Percentiles rank a stretch among this genome's conserved stretches.
Evolutionary conservation across 2,329 filamentous ascomycete species (phyloP).

Genomic region (Venturia nashicola): DNA sequence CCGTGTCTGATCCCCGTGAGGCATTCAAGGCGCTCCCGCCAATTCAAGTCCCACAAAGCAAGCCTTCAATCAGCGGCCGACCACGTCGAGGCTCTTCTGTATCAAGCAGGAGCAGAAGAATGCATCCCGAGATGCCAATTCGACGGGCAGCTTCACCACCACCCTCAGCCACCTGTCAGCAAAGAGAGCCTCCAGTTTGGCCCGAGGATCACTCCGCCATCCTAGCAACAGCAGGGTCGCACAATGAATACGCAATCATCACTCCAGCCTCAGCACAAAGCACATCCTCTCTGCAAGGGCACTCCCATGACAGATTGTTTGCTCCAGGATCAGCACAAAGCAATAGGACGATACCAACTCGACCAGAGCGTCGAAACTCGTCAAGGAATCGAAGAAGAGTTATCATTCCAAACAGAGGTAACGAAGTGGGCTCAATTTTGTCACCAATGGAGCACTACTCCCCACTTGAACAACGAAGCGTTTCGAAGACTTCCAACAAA

Average conservation of each 20-base stretch:
- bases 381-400: slow-evolving; percentile 4
- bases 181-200: slow-evolving; percentile 3
- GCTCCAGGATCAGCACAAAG: slow-evolving; percentile 1
- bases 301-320: background rate
- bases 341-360: background rate
- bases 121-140: background rate
- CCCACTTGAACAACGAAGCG: background rate
- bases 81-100: slow-evolving; percentile 7
- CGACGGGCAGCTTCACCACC: slow-evolving; percentile 1
- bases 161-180: background rate
- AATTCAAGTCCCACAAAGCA: slow-evolving; percentile 6
- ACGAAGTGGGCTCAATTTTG: background rate
- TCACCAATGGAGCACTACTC: background rate
- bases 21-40: slow-evolving; percentile 8
- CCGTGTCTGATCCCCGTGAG: slow-evolving; percentile 1
- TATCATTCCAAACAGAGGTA: slow-evolving; percentile 1
- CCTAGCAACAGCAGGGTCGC: background rate
- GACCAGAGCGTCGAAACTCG: background rate
- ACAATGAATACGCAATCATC: background rate
- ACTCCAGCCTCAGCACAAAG: slow-evolving; percentile 1
- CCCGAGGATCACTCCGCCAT: background rate
- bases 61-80: slow-evolving; percentile 1
- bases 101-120: background rate
- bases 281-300: background rate
- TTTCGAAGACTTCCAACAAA: slow-evolving; percentile 3